Conservation (phyloP, 768 basidiomycete species). For the Boletellus sp. region DNA sequence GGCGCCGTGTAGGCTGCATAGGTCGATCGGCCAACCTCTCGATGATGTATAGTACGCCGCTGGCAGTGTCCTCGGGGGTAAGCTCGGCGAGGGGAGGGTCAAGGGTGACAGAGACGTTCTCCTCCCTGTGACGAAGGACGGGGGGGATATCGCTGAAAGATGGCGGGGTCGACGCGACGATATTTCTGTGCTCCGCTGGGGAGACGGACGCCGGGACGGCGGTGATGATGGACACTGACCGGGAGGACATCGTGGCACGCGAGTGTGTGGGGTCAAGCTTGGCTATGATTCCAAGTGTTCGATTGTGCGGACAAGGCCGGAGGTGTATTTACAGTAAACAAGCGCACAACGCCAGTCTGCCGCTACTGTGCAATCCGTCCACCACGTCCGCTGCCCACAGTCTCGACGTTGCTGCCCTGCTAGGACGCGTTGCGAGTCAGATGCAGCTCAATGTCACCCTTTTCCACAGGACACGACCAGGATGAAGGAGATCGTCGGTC, state of each 20-base stretch:
- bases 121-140: constrained; percentile 69
- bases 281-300: not conserved
- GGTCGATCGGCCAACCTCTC: constrained; percentile 58
- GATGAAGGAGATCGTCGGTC: constrained; percentile 43
- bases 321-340: constrained; percentile 11
- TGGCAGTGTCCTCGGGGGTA: constrained; percentile 43
- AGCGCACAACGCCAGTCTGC: not conserved
- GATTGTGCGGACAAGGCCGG: constrained; percentile 16
- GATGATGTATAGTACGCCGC: constrained; percentile 78
- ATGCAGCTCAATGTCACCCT: constrained; percentile 57
- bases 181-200: constrained; percentile 60
- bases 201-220: constrained; percentile 45
- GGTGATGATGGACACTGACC: constrained; percentile 34
- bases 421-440: constrained; percentile 57
- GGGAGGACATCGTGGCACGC: not conserved
- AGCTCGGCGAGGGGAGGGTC: constrained; percentile 69
- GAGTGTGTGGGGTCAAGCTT: not conserved
- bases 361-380: no score
- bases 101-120: constrained; percentile 62
- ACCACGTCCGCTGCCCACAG: constrained; percentile 26
- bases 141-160: constrained; percentile 87
- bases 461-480: constrained; percentile 41
- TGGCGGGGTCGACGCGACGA: constrained; percentile 76
- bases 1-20: constrained; percentile 4
- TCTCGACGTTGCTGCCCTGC: constrained; percentile 40